These are phyloP conservation scores for Hyaloscypha variabilis DNA, from an alignment of 495 filamentous ascomycete species.

Conservation along the genomic window DNA sequence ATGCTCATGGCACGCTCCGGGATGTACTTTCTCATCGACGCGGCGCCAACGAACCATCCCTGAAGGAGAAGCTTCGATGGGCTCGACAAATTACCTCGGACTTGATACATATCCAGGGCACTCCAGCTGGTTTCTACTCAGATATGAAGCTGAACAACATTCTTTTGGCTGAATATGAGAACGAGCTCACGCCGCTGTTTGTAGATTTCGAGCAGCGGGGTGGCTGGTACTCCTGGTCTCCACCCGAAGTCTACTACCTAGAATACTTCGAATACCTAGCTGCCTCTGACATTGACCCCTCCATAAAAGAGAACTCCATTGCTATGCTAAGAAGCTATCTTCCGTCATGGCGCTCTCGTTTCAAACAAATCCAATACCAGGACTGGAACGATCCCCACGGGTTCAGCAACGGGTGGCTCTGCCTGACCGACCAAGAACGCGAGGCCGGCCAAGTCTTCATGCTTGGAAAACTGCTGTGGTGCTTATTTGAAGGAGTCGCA, in stretches of 20 bases:
- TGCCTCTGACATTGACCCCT: constrained; percentile 30
- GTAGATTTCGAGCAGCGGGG: constrained; percentile 57
- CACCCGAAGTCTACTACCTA: constrained; percentile 52
- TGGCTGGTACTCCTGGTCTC: constrained; percentile 52
- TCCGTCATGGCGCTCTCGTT: neutral
- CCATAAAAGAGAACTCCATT: neutral
- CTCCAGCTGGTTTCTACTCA: constrained; percentile 36
- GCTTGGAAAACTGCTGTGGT: neutral
- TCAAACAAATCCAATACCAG: neutral
- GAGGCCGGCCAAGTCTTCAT: neutral
- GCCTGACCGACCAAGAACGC: neutral
- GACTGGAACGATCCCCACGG: constrained; percentile 4
- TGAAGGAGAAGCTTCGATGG: constrained; percentile 32
- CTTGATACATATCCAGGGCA: constrained; percentile 36
- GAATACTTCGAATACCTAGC: constrained; percentile 29
- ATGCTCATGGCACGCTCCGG: neutral
- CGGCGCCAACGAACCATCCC: neutral
- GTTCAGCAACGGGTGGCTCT: neutral
- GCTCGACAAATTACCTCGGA: constrained; percentile 34
- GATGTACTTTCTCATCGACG: neutral
- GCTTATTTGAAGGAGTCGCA: constrained; percentile 1
- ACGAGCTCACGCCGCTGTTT: constrained; percentile 35
- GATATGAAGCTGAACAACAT: constrained; percentile 44
- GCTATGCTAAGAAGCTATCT: neutral
- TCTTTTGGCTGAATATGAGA: neutral